phyloP scores from a whole-genome alignment of 176 grass and related monocot species.

The Bromus sterilis region DNA sequence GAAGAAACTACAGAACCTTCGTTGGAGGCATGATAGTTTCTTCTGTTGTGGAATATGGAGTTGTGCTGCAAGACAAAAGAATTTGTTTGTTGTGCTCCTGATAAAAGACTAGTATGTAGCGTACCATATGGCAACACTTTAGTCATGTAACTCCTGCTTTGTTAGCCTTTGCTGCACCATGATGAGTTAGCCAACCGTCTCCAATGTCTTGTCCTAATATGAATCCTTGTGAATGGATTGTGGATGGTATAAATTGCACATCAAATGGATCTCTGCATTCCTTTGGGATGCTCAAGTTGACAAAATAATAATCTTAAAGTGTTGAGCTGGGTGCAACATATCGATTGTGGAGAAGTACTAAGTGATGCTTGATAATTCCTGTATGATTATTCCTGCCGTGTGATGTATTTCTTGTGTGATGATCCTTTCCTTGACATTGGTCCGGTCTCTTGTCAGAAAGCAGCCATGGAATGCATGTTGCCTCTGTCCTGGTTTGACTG shows the following conservation, averaged over 20 bases:
- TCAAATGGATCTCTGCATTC: background rate
- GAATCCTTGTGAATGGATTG: background rate
- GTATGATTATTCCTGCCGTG: conserved; percentile 1
- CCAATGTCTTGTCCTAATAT: background rate
- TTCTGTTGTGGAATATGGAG: conserved; percentile 9
- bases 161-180: background rate
- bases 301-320: too few species aligned
- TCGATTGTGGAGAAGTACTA: too few species aligned
- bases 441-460: too few species aligned
- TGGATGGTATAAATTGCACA: background rate
- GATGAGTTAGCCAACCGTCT: background rate
- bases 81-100: conserved; percentile 16
- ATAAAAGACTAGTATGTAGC: background rate
- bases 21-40: background rate
- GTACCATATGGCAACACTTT: conserved; percentile 5
- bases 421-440: too few species aligned
- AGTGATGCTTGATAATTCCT: too few species aligned
- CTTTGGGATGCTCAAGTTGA: background rate
- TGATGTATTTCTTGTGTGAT: too few species aligned
- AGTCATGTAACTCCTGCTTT: background rate
- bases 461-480: too few species aligned
- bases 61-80: background rate
- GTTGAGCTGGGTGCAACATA: too few species aligned
- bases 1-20: conserved; percentile 12
- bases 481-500: too few species aligned